Percentiles rank a stretch among this genome's conserved stretches.
Evolutionary conservation across 306 rosid species (phyloP).

Genomic region (Sophora flavescens): DNA sequence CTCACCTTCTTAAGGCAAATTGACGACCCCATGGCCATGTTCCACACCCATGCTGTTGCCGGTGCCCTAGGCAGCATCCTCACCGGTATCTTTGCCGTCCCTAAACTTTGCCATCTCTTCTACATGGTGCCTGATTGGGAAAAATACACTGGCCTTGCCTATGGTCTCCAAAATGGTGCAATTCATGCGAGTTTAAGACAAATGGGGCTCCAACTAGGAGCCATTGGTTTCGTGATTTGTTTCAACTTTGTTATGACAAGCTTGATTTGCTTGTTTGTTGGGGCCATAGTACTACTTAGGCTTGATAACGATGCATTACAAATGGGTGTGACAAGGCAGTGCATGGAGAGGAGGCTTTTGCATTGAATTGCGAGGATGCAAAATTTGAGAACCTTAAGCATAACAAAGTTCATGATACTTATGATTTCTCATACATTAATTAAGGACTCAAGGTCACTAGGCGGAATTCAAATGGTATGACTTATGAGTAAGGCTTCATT

Average conservation of each 20-base stretch:
- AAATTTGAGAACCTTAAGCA: constrained; percentile 37
- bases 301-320: constrained; percentile 37
- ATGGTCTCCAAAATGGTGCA: constrained; percentile 52
- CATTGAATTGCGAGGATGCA: constrained; percentile 22
- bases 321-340: constrained; percentile 56
- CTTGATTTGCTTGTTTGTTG: constrained; percentile 56
- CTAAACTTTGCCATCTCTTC: constrained; percentile 62
- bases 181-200: constrained; percentile 53
- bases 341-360: constrained; percentile 66
- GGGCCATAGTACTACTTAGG: constrained; percentile 51
- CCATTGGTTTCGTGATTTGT: constrained; percentile 49
- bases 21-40: constrained; percentile 59
- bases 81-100: constrained; percentile 58
- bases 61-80: constrained; percentile 59
- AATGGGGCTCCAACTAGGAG: constrained; percentile 54
- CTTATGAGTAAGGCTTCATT: neutral
- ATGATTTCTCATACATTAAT: constrained; percentile 37
- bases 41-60: constrained; percentile 66
- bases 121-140: constrained; percentile 64
- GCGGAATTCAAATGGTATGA: constrained; percentile 50
- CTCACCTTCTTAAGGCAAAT: constrained; percentile 41
- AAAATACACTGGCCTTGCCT: constrained; percentile 60
- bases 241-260: constrained; percentile 49
- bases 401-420: constrained; percentile 51
- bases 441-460: constrained; percentile 16